Percentiles rank a stretch among this genome's conserved stretches.
These are phyloP conservation scores for Linnemannia elongata DNA, from an alignment of 192 early-diverging fungal species.

Conservation along the genomic window DNA sequence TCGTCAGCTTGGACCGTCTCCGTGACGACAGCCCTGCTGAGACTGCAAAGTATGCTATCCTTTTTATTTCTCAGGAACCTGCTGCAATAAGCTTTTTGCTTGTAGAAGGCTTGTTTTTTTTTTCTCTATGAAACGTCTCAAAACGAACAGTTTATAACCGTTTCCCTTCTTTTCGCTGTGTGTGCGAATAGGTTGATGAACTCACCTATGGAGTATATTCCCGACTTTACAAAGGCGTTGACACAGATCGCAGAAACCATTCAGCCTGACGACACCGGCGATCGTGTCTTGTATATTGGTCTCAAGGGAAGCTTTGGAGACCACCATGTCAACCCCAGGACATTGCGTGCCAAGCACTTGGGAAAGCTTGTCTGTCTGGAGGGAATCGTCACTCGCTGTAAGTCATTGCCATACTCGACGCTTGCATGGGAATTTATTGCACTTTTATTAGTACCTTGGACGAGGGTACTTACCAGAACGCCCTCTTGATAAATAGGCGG, in stretches of 20 bases:
- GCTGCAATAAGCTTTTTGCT: not conserved
- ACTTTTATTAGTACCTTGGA: not conserved
- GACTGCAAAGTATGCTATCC: constrained; percentile 72
- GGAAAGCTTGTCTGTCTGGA: constrained; percentile 94
- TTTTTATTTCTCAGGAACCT: not conserved
- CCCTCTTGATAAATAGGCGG: constrained; percentile 70
- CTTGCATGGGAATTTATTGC: not conserved
- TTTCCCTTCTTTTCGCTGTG: not conserved
- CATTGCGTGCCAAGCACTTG: constrained; percentile 81
- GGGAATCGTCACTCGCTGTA: constrained; percentile 98
- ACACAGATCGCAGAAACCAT: constrained; percentile 69
- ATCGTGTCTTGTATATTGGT: constrained; percentile 79
- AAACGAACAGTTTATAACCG: not conserved
- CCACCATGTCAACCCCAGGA: constrained; percentile 88
- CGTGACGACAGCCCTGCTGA: constrained; percentile 81
- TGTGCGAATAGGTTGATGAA: constrained; percentile 67
- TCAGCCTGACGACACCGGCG: constrained; percentile 48
- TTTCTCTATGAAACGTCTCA: not conserved
- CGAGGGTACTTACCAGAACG: not conserved
- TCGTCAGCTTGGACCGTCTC: constrained; percentile 93
- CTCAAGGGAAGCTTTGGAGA: constrained; percentile 95
- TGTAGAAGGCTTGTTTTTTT: too few relatives aligned
- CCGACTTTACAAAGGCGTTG: constrained; percentile 85
- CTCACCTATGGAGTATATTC: constrained; percentile 86
- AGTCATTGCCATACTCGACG: constrained; percentile 11